Base-by-base conservation (phyloP, 345 rosid genomes). In the Brassica rapa region DNA sequence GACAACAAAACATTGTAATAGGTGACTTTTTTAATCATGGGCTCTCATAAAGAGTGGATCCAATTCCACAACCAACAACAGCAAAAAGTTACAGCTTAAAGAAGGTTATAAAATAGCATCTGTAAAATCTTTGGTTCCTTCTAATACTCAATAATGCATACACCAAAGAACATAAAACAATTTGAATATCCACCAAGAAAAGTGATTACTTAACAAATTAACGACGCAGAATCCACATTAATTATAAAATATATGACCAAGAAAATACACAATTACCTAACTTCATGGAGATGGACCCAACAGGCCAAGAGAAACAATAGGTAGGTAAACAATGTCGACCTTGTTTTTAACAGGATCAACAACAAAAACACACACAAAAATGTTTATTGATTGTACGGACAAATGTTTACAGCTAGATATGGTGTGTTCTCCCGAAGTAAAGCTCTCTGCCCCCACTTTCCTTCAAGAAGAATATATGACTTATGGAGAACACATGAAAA, bases 321-420 rank as follows among this genome's bases (percentile, higher is more conserved):
- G 74, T 65, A 56, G 81, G 86, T 70, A 66, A 63, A 56, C 27
- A 62, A 77, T 79, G 81, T 75, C 73, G 85, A 83, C 85, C 80
- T 70, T 77, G 68, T 41, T 37, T 23, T 78, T 49, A 19, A 37
- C 49, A 71, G 19, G 64, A 59, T 59, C 63, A 59, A 3, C 32
- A 60, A 25, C 29, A 57, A 57, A 61, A 30, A 41, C 56, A 46
- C 16, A 49, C 57, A 62, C 59, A 76, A 27, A 80, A 66, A 30
- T 68, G 75, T 64, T 11, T 62, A 77, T 8, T 43, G 61, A 74
- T 80, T 70, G 86, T 84, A 84, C 81, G 81, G 81, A 73, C 43
- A 55, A 14, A 60, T 56, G 43, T 49, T 72, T 84, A 82, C 84
- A 75, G 87, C 84, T 79, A 29, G 71, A 78, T 70, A 78, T 71